A percentile compares a stretch with the other conserved stretches of the same genome.
Conservation (phyloP, 176 grass and related monocot genomes). For the Saccharum spontaneum region DNA sequence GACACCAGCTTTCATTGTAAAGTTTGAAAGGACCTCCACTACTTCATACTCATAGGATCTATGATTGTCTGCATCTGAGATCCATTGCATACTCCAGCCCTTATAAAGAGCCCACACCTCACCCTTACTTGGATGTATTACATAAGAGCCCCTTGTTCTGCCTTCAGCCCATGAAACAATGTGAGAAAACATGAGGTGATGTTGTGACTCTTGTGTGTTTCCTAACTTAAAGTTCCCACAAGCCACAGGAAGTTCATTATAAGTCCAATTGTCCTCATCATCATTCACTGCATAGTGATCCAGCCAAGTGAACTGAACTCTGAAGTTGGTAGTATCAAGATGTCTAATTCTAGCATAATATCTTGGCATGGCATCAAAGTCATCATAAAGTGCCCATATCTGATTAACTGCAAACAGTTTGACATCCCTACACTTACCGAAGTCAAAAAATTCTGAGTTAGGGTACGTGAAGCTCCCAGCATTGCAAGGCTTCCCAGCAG, state of each 20-base stretch:
- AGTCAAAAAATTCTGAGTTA: constrained; percentile 79
- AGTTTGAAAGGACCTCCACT: constrained; percentile 63
- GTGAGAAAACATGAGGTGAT: constrained; percentile 76
- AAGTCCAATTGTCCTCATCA: constrained; percentile 50
- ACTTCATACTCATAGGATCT: constrained; percentile 76
- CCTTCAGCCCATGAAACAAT: constrained; percentile 58
- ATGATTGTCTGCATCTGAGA: constrained; percentile 64
- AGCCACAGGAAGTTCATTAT: constrained; percentile 70
- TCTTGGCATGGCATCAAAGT: constrained; percentile 85
- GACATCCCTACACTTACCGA: constrained; percentile 65
- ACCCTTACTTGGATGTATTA: constrained; percentile 68
- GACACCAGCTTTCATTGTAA: constrained; percentile 40
- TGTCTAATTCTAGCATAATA: constrained; percentile 77
- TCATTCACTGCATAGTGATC: constrained; percentile 53
- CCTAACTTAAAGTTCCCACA: constrained; percentile 68
- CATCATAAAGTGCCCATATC: constrained; percentile 92
- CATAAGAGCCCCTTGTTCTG: constrained; percentile 55
- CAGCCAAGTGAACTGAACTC: constrained; percentile 71
- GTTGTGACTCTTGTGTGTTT: constrained; percentile 47
- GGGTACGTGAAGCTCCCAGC: constrained; percentile 43
- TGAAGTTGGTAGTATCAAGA: constrained; percentile 54
- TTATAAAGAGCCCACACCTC: constrained; percentile 92
- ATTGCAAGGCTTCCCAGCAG: constrained; percentile 30
- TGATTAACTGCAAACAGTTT: constrained; percentile 62
- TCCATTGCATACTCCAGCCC: constrained; percentile 84